A percentile compares a stretch with the other conserved stretches of the same genome.
These are phyloP conservation scores for Metarhizium sp. DNA, from an alignment of 2,329 filamentous ascomycete genomes.

Conservation along the genomic window DNA sequence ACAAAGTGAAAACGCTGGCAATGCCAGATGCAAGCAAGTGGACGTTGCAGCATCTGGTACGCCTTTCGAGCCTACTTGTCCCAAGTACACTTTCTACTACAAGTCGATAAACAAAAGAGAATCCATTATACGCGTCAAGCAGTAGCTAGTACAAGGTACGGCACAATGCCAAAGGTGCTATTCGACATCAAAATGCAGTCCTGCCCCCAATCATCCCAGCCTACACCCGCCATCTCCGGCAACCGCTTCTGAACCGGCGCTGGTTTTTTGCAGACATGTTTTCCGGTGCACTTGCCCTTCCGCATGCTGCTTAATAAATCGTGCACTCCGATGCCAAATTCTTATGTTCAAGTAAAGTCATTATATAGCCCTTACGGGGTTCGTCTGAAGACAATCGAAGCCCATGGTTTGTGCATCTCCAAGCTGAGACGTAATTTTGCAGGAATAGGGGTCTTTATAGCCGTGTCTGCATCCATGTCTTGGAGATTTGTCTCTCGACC, in stretches of 20 bases:
- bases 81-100: background rate
- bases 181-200: background rate
- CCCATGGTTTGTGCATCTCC: background rate
- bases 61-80: too few species aligned
- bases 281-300: background rate
- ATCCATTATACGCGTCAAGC: slow-evolving; percentile 2
- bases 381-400: background rate
- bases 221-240: background rate
- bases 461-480: background rate
- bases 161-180: background rate
- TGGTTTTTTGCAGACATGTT: background rate
- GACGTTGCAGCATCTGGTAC: too few species aligned
- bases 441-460: background rate
- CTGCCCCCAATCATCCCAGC: background rate
- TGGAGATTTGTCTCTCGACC: background rate
- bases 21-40: too few species aligned
- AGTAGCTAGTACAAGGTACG: slow-evolving; percentile 3
- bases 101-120: background rate
- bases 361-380: background rate
- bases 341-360: background rate
- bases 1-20: too few species aligned
- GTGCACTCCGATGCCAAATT: background rate
- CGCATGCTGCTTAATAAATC: background rate
- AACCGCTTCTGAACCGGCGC: too few species aligned
- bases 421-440: background rate